phyloP scores from a whole-genome alignment of 164 flowering plant species.

The Chimonanthus praecox region DNA sequence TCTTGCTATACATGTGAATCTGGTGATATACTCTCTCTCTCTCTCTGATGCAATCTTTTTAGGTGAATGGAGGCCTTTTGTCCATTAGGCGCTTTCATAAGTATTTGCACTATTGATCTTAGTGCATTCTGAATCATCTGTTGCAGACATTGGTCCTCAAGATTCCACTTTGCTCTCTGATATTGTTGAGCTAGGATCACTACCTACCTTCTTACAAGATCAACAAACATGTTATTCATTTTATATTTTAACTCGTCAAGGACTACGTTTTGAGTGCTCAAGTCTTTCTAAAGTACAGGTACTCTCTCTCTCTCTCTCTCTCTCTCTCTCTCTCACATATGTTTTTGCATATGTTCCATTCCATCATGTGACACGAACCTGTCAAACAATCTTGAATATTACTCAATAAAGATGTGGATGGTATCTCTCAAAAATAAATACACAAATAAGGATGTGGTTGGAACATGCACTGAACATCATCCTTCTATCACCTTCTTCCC shows the following conservation, averaged over 20 bases:
- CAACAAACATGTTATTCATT: slow-evolving; percentile 52
- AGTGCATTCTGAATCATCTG: neutral
- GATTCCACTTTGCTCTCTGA: slow-evolving; percentile 82
- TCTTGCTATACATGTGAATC: too few relatives aligned
- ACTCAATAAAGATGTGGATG: neutral
- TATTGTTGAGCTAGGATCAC: slow-evolving; percentile 61
- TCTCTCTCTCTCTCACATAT: too few relatives aligned
- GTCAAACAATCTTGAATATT: neutral
- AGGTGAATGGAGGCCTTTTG: neutral
- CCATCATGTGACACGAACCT: neutral
- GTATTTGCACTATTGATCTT: neutral
- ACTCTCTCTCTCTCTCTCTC: neutral
- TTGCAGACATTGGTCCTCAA: slow-evolving; percentile 85
- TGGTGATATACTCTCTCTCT: too few relatives aligned
- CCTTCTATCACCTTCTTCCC: too few relatives aligned
- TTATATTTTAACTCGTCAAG: slow-evolving; percentile 68
- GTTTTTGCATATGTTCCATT: neutral
- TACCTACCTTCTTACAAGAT: slow-evolving; percentile 55
- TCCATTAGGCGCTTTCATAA: neutral
- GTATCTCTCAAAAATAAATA: too few relatives aligned
- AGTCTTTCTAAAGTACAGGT: slow-evolving; percentile 77
- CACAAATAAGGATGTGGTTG: neutral
- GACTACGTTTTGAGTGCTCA: slow-evolving; percentile 80
- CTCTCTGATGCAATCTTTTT: neutral
- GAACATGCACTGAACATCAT: neutral